A percentile compares a stretch with the other conserved stretches of the same genome.
phyloP scores from a whole-genome alignment of 1,284 basidiomycete species.

The Microbotryomycetes sp. region DNA sequence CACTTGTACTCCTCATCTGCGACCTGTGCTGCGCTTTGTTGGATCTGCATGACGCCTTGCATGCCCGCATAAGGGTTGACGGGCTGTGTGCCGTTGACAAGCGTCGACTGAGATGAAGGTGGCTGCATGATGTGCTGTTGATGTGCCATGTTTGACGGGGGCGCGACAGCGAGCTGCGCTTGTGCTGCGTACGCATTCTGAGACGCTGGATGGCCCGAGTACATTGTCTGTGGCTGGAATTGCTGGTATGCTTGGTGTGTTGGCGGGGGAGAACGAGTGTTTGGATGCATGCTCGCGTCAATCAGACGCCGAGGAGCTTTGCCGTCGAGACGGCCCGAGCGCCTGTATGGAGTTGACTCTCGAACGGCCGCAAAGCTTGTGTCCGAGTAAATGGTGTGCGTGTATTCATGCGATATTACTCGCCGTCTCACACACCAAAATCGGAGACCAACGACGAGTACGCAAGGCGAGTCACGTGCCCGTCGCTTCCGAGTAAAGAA shows the following conservation, averaged over 20 bases:
- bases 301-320: too few relatives aligned
- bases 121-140: neutral
- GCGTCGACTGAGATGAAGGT: neutral
- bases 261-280: neutral
- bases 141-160: neutral
- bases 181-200: neutral
- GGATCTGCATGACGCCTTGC: neutral
- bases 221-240: neutral
- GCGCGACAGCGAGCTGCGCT: too few relatives aligned
- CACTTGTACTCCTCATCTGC: slow-evolving; percentile 33
- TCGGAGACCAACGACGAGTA: too few relatives aligned
- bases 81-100: neutral
- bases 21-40: slow-evolving; percentile 2
- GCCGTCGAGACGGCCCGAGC: too few relatives aligned
- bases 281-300: neutral
- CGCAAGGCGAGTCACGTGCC: too few relatives aligned
- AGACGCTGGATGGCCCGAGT: neutral
- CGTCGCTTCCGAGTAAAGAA: too few relatives aligned
- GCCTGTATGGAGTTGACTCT: neutral
- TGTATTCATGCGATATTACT: too few relatives aligned
- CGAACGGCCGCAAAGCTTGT: too few relatives aligned
- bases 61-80: neutral
- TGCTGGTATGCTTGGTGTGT: neutral
- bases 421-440: too few relatives aligned
- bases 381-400: neutral